Evolutionary conservation across 2,329 filamentous ascomycete species (phyloP), one percentile per base, ranked within the genome.

Genomic region (Achaetomium macrosporum): DNA sequence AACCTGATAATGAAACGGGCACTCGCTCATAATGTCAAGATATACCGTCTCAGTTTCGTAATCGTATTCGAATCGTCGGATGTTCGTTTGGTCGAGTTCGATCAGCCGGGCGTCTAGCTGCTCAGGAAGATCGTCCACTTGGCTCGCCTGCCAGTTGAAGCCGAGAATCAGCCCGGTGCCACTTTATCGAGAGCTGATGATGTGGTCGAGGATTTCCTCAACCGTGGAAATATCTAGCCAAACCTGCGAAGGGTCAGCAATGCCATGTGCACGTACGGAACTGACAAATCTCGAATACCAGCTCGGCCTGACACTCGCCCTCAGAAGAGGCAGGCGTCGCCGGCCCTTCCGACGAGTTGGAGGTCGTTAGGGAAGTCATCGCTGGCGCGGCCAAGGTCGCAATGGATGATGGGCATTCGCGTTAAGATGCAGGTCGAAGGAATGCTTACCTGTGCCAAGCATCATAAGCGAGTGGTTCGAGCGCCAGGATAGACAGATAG

Each of bases 21-120:
- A 50, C 29, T 50, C 48, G 33, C 48, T 41, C 48, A 45, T 44
- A 16, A 50, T 40, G 42, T 50, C 48, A 41, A 50, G 41, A 50
- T 40, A 44, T 39, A 50, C 48, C 19, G 20, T 44, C 25, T 31
- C 30, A 30, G 33, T 44, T 43, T 50, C 20, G 33, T 50, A 44
- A 31, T 50, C 41, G 48, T 50, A 50, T 29, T 45, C 48, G 35
- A 50, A 50, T 16, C 47, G 48, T 25, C 25, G 41, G 41, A 45
- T 45, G 19, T 45, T 50, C 5, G 11, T n/a, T 45, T 50, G 8
- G 48, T 45, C 48, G 35, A 44, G 41, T 45, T 37, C 41, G n/a
- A 39, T 2, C 35, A 51, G 42, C 37, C 41, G 16, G 48, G 41
- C 17, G 33, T 51, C 48, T 13, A 51, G 42, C 9, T 41, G 33